Base-by-base conservation (phyloP, 2,329 filamentous ascomycete genomes). In the Tolypocladium tundrense region DNA sequence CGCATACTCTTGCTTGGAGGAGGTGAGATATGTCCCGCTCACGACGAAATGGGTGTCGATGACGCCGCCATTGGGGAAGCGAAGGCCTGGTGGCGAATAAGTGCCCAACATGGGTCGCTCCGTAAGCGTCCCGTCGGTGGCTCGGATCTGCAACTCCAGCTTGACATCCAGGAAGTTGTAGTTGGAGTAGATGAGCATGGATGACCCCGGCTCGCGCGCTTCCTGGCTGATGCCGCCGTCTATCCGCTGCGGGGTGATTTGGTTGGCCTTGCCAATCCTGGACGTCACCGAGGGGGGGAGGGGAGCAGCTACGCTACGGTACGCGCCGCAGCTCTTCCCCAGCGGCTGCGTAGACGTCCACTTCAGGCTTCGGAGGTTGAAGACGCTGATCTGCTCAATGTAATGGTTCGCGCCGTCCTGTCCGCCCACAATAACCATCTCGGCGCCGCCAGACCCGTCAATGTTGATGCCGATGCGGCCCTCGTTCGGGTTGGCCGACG, bases 141-240 rank as follows among this genome's bases (percentile, higher is more conserved):
- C 79, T 56, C 94, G 85, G 53, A 99, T 85, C 72, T 97, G 94
- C 42, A 99, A 77, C 72, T 99, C 94, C 31, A 99, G 77, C 70
- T 96, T 97, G 63, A 99, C 94, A 66, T 99, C 93, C 57, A 99
- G 73, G 68, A 99, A 99, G 73, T 99, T 97, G 74, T 99, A 99
- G 70, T 99, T 99, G 31, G 93, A 97, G 72, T 99, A 99, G 52
- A 99, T 95, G 61, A 99, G 81, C 91, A 97, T 97, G 1, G 85
- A 86, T 1, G 83, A 84, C 8, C 82, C 83, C 0, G 80, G 71
- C 54, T 87, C 83, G 37, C 79, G 77, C 4, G 66, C 61, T 62
- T 86, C 82, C 57, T 80, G 78, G 62, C 77, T 79, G 60, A 79
- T 77, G n/a, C 72, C 72, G 14, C 72, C 70, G 7, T 82, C 79